Evolutionary conservation across 1,139 yeast genomes (phyloP).

Genomic region (Saccharomycopsis hybrid): DNA sequence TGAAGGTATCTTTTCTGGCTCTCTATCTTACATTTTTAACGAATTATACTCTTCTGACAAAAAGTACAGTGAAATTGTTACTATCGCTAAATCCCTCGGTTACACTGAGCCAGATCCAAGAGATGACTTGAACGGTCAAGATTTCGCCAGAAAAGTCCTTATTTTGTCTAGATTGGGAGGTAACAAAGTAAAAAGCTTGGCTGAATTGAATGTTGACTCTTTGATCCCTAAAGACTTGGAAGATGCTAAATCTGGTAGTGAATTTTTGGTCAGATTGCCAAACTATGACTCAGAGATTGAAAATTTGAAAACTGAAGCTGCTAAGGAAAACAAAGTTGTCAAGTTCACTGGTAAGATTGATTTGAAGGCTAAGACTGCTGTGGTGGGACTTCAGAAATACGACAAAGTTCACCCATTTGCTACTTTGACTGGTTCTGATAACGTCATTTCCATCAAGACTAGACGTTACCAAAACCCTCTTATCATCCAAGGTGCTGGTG

Average conservation of each 20-base stretch:
- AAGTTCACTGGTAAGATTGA: slow-evolving; percentile 93
- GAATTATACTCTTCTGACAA: slow-evolving; percentile 71
- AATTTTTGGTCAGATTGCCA: slow-evolving; percentile 76
- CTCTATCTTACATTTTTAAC: slow-evolving; percentile 93
- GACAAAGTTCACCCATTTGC: slow-evolving; percentile 93
- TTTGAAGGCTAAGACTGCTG: slow-evolving; percentile 54
- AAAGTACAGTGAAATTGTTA: slow-evolving; percentile 84
- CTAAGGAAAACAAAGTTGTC: slow-evolving; percentile 75
- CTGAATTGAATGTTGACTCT: slow-evolving; percentile 93
- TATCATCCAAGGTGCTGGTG: slow-evolving; percentile 98
- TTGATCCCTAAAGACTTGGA: slow-evolving; percentile 85
- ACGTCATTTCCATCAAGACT: slow-evolving; percentile 86
- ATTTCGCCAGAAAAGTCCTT: slow-evolving; percentile 96
- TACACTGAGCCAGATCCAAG: slow-evolving; percentile 99
- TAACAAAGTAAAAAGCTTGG: slow-evolving; percentile 76
- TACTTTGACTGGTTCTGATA: slow-evolving; percentile 89
- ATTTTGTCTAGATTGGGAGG: slow-evolving; percentile 93
- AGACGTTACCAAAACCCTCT: slow-evolving; percentile 89
- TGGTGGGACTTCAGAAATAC: slow-evolving; percentile 84
- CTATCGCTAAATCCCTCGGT: slow-evolving; percentile 81
- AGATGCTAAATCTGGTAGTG: slow-evolving; percentile 59
- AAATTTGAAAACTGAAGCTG: slow-evolving; percentile 72
- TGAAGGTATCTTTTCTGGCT: slow-evolving; percentile 96
- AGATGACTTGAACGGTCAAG: slow-evolving; percentile 95
- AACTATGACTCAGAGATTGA: slow-evolving; percentile 76